phyloP scores from a whole-genome alignment of 768 basidiomycete species.

The Amanita rubescens region DNA sequence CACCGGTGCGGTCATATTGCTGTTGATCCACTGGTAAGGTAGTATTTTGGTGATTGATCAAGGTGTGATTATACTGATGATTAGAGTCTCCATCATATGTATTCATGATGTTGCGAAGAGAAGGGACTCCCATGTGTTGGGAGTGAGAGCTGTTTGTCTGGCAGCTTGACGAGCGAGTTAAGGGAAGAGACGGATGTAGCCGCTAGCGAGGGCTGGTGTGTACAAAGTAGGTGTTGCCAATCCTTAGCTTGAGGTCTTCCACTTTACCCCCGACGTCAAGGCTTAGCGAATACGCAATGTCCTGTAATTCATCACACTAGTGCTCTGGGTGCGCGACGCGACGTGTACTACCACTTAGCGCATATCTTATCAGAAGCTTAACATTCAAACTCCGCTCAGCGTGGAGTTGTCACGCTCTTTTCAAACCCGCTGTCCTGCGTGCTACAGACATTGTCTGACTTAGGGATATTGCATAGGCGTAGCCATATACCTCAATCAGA shows the following conservation, averaged over 20 bases:
- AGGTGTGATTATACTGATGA: not conserved
- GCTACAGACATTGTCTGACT: too few species aligned
- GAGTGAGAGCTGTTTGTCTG: not conserved
- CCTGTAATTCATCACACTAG: conserved; percentile 11
- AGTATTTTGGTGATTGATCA: not conserved
- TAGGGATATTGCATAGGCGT: too few species aligned
- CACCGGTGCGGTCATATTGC: not conserved
- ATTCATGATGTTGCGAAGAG: not conserved
- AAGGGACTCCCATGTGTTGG: not conserved
- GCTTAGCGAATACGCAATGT: conserved; percentile 8
- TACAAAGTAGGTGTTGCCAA: conserved; percentile 7
- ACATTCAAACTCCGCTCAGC: too few species aligned
- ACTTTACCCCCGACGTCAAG: not conserved
- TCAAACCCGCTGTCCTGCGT: too few species aligned
- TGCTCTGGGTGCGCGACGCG: too few species aligned
- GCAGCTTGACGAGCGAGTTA: not conserved
- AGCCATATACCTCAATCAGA: too few species aligned
- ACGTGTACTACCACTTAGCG: too few species aligned
- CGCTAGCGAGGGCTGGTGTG: conserved; percentile 2
- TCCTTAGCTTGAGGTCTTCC: conserved; percentile 3
- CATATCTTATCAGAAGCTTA: too few species aligned
- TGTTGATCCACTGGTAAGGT: not conserved
- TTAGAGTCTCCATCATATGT: too few species aligned
- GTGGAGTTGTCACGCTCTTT: too few species aligned
- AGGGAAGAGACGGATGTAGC: conserved; percentile 10